A percentile compares a stretch with the other conserved stretches of the same genome.
phyloP scores from a whole-genome alignment of 1,284 basidiomycete genomes.

The Papiliotrema laurentii region DNA sequence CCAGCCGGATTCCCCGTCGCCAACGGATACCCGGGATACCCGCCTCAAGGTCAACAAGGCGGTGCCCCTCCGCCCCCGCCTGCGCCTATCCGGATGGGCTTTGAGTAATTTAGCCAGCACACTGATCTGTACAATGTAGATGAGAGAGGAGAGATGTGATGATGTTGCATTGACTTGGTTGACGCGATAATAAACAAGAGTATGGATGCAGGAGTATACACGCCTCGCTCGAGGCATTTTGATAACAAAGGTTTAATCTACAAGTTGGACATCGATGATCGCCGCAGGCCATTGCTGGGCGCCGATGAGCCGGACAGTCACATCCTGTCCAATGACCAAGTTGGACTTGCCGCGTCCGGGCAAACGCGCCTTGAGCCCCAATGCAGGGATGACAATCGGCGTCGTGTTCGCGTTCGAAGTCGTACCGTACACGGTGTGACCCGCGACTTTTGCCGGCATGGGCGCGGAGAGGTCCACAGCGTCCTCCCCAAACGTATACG shows the following conservation, averaged over 20 bases:
- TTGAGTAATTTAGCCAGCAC: conserved; percentile 14
- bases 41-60: conserved; percentile 7
- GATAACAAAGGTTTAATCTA: no score
- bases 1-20: conserved; percentile 25
- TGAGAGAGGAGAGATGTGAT: neutral
- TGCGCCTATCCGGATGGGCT: conserved; percentile 42
- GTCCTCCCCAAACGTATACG: conserved; percentile 6
- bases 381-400: conserved; percentile 13
- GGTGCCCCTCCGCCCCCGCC: conserved; percentile 30
- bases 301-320: conserved; percentile 18
- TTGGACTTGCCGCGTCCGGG: conserved; percentile 2
- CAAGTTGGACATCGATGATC: conserved; percentile 7
- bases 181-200: neutral
- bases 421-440: conserved; percentile 8
- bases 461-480: conserved; percentile 18
- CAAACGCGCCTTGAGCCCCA: conserved; percentile 18
- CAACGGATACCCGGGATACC: conserved; percentile 13
- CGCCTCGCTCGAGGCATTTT: no score
- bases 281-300: conserved; percentile 27
- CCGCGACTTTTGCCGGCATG: conserved; percentile 13
- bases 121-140: no score
- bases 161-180: neutral
- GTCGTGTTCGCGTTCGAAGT: conserved; percentile 8
- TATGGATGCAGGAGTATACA: no score
- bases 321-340: conserved; percentile 22